A percentile compares a stretch with the other conserved stretches of the same genome.
These are phyloP conservation scores for Phellopilus nigrolimitatus DNA, from an alignment of 1,284 basidiomycete genomes.

Conservation along the genomic window DNA sequence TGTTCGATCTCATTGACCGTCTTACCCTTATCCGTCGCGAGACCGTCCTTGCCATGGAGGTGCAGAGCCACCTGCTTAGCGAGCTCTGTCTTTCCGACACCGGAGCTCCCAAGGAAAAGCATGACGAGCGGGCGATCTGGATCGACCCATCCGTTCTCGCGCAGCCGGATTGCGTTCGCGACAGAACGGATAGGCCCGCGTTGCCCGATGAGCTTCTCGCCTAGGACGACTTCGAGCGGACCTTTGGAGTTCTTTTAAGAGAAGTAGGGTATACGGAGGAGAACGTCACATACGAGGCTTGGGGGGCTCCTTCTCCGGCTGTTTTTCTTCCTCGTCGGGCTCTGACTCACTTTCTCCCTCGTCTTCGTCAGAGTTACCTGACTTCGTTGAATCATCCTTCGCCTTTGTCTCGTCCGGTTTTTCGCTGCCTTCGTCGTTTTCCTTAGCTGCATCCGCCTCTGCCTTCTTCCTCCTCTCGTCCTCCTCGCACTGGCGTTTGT, in stretches of 20 bases:
- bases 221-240: background rate
- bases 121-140: constrained; percentile 15
- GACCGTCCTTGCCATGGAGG: constrained; percentile 5
- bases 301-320: background rate
- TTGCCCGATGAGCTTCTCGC: constrained; percentile 15
- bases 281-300: background rate
- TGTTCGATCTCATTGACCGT: constrained; percentile 9
- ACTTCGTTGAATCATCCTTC: background rate
- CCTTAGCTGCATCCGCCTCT: background rate
- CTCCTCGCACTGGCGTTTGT: constrained; percentile 2
- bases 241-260: background rate
- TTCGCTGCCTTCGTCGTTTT: background rate
- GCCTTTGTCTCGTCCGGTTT: background rate
- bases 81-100: constrained; percentile 17
- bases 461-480: constrained; percentile 7
- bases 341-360: background rate
- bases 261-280: background rate
- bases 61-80: constrained; percentile 14
- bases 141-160: constrained; percentile 14
- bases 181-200: constrained; percentile 11
- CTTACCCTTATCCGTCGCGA: background rate
- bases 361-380: background rate
- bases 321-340: background rate
- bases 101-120: constrained; percentile 18
- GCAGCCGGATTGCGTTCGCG: constrained; percentile 11